Evolutionary conservation across 805 yeast genomes (phyloP).

Genomic region (Candida krabiensis): DNA sequence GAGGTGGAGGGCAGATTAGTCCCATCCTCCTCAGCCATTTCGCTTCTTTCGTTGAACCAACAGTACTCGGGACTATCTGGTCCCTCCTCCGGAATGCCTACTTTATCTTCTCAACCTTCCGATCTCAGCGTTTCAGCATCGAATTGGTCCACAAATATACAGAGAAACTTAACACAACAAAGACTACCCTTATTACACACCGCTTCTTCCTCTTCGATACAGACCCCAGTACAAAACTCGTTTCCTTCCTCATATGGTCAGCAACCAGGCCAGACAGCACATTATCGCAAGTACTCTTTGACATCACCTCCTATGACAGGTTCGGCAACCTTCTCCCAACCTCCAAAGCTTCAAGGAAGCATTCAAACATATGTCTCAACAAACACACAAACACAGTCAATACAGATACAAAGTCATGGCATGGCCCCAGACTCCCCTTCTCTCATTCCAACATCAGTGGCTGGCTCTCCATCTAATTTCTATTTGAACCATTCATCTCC

Average conservation of each 20-base stretch:
- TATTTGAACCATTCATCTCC: slow-evolving; percentile 56
- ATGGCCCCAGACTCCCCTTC: slow-evolving; percentile 51
- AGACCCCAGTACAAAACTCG: slow-evolving; percentile 1
- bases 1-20: slow-evolving; percentile 33
- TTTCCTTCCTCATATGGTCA: slow-evolving; percentile 6
- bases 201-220: slow-evolving; percentile 6
- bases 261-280: slow-evolving; percentile 7
- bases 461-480: slow-evolving; percentile 56
- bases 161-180: slow-evolving; percentile 19
- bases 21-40: slow-evolving; percentile 37
- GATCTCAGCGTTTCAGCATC: slow-evolving; percentile 10
- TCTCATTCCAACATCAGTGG: slow-evolving; percentile 49
- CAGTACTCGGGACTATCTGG: slow-evolving; percentile 15
- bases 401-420: slow-evolving; percentile 11
- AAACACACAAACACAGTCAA: slow-evolving; percentile 4
- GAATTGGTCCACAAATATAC: slow-evolving; percentile 15
- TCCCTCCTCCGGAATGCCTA: slow-evolving; percentile 4
- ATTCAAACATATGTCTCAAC: background rate
- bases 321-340: slow-evolving; percentile 7
- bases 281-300: slow-evolving; percentile 18
- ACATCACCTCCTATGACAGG: slow-evolving; percentile 19
- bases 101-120: background rate
- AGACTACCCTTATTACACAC: slow-evolving; percentile 16
- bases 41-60: slow-evolving; percentile 35
- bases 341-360: slow-evolving; percentile 1